Base-by-base conservation (phyloP, 345 rosid species). In the Theobroma cacao region DNA sequence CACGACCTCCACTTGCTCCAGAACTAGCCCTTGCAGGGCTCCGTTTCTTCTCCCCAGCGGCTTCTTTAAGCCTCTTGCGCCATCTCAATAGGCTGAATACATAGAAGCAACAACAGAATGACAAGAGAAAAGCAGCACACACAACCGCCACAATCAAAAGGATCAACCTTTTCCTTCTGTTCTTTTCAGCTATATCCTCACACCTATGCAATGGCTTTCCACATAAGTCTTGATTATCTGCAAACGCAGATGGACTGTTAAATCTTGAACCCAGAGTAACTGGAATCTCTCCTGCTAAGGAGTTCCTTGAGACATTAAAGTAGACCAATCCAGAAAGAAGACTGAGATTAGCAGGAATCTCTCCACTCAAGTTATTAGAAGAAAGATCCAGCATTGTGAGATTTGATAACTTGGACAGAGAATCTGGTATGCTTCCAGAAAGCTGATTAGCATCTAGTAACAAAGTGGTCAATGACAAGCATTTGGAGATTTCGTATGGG, bases 21-120 rank as follows among this genome's bases (percentile, higher is more conserved):
- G 92, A 93, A 68, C 97, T 95, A 8, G 92, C 93, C 81, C 97
- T 87, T 12, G 86, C 94, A 0, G 98, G 99, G 80, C 97, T 92
- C 0, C 91, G 84, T 77, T 92, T 96, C 89, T 96, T 96, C 86
- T 93, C 98, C 20, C 96, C 97, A 0, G 91, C 72, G 0, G 94
- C 92, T 73, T 88, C 88, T 79, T 86, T 87, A 30, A 96, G 93
- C 87, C 79, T 90, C 84, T 87, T 88, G 76, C 97, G 91, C 99
- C 99, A 96, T 75, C 86, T 85, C 80, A 94, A 81, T 75, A 94
- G 93, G 69, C 97, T 87, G 92, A 81, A 91, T 64, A 89, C 74
- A 84, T 94, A 96, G 88, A 90, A 91, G 82, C 97, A 93, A 80
- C 99, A 96, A 81, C 88, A 96, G 61, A 94, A 77, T 61, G 94